phyloP scores from a whole-genome alignment of 352 stramenopile genomes.

The Pythium utonaiense region DNA sequence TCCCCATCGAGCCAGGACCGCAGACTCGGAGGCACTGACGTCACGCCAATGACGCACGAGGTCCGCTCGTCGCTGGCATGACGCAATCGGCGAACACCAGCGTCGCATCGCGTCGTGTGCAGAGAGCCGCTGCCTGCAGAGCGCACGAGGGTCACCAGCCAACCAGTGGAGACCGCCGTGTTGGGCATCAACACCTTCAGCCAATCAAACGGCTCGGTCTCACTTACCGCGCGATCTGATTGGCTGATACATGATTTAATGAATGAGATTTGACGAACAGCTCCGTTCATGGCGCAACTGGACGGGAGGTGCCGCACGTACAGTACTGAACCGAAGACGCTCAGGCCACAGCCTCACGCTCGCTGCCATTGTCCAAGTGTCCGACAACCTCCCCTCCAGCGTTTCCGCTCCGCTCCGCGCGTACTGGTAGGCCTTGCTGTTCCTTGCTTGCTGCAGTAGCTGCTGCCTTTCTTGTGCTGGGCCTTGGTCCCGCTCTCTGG shows the following conservation, averaged over 20 bases:
- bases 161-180: background rate
- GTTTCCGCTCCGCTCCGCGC: too few species aligned
- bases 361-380: conserved; percentile 10
- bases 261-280: background rate
- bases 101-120: too few species aligned
- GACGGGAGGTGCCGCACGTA: too few species aligned
- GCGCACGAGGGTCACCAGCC: too few species aligned
- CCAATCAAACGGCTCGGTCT: conserved; percentile 7
- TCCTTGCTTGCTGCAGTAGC: conserved; percentile 1
- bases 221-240: background rate
- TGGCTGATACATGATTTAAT: background rate
- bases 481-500: background rate
- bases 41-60: too few species aligned
- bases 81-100: too few species aligned
- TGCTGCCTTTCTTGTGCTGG: background rate
- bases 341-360: background rate
- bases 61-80: too few species aligned
- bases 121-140: too few species aligned
- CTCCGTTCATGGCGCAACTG: background rate
- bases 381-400: background rate
- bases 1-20: too few species aligned
- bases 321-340: background rate
- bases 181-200: conserved; percentile 1
- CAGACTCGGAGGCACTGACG: too few species aligned
- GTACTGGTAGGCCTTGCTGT: background rate